Base-by-base conservation (phyloP, 192 early-diverging fungal genomes). In the Phycomyces blakesleeanus region DNA sequence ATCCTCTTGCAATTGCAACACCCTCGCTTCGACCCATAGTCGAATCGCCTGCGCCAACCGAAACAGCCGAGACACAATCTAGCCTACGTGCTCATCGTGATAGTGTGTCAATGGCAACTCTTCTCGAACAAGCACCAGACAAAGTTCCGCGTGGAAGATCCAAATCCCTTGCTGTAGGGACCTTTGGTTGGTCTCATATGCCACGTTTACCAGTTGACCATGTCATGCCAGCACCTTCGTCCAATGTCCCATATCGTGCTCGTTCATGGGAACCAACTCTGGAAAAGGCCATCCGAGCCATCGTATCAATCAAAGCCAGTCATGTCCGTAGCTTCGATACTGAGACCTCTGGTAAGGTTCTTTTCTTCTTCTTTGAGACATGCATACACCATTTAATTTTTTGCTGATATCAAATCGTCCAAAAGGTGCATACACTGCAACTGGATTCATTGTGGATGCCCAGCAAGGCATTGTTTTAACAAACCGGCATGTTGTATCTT, bases 291-390 rank as follows among this genome's bases (percentile, higher is more conserved):
- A 88, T 89, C 42, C 81, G 78, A 20, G 86, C 89, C n/a, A 87
- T 91, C 53, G 83, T 91, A 0, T 88, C 89, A 14, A 89, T 91
- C 59, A 87, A 87, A 62, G 85, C 87, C 10, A 87, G 83, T 55
- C 85, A 86, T 77, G 89, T 91, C 59, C 74, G 87, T 40, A 86
- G 83, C 44, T 91, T 91, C 64, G 89, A 91, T 65, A 89, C 89
- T 0, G 89, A 91, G 69, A 85, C 83, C 16, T 87, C 87, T 54
- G 86, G 86, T 81, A 86, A 79, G 51, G 29, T 20, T 16, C 53
- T 1, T 40, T n/a, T 51, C 2, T 29, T 18, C 16, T 29, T 9
- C 20, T 0, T 16, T 37, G 14, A 6, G n/a, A 37, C 12, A 20
- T 27, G 34, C 18, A 44, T 49, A 37, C 24, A 20, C 41, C 3